Evolutionary conservation across 495 filamentous ascomycete species (phyloP), one percentile per base, ranked within the genome.

Genomic region (Podospora australis): DNA sequence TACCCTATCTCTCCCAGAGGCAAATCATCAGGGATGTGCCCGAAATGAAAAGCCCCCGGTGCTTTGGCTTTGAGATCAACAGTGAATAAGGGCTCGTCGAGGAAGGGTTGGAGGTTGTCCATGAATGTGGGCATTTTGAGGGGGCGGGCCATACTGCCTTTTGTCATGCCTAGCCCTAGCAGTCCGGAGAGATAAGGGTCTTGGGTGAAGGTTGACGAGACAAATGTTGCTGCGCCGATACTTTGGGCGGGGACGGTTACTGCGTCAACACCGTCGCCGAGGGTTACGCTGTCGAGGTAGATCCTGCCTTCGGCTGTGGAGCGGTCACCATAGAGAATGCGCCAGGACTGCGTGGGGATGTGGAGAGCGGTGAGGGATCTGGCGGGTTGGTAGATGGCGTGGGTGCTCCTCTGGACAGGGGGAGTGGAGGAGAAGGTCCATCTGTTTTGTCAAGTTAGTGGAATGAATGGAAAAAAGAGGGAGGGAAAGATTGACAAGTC

Each of bases 101-200:
- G 72, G 23, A 64, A 58, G 6, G 60, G 49, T 55, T 73, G 73
- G 52, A 83, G 76, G 47, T 75, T 84, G 67, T 82, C 78, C 63
- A 87, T 84, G 70, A 81, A 87, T 8, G 84, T 87, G 44, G 70
- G 74, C 60, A 81, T 73, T 9, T 60, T 24, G 4, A 55, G 59
- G 13, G 84, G 82, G 23, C 57, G 45, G 50, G 86, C 77, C 1
- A 75, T 81, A 68, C 86, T 88, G 60, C 87, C 74, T 22, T 57
- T 67, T 62, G 76, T 79, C 66, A 86, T 84, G 5, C 78, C 79
- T n/a, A 88, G 70, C 24, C 85, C 85, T n/a, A 89, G 70, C 20
- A 89, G 71, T 25, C 85, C 85, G 47, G 85, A 81, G 56, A 71
- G 78, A 54, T 73, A 63, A 44, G 67, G 70, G 52, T 86, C 79